Base-by-base conservation (phyloP, 2,329 filamentous ascomycete species). In the Claviceps citrina region DNA sequence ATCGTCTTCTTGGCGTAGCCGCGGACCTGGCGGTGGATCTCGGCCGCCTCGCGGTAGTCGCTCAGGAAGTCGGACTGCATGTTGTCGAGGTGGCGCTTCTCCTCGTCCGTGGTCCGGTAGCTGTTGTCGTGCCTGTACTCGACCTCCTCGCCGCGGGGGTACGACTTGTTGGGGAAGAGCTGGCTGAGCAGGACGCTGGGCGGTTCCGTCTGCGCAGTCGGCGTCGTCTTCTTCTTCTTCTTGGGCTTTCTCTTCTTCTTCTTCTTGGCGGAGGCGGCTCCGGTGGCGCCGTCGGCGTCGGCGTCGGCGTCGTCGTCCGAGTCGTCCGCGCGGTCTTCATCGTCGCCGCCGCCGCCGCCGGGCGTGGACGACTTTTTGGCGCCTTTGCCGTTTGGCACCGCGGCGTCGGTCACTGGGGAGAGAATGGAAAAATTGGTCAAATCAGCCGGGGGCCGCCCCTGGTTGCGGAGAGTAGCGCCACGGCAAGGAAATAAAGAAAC, bases 1-100 rank as follows among this genome's bases (percentile, higher is more conserved):
- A 91, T 83, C 54, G 70, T 78, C 56, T 79, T 78, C 61, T 84
- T 78, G 3, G 82, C 84, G 71, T 82, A 87, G 58, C 85, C 78
- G 38, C 85, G 78, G 42, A 91, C 84, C 57, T 93, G 82, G 42
- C 85, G 77, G 59, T 93, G 85, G n/a, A 84, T 75, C 62, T 93
- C 84, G n/a, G 84, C 83, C 35, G 76, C 84, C 52, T 87, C 74
- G 45, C 85, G 78, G 58, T 87, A 93, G 53, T 93, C 84, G 44
- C 71, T 68, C 39, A 93, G 62, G 64, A 84, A 87, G 47, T 87
- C 80, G 51, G 75, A 78, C 60, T 86, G 83, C 66, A 86, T 74
- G 53, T 83, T 82, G 56, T 89, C 82, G 39, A 87, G 67, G 51
- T 87, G 76, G 41, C 84, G 74, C 64, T 87, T 86, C 67, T 93